These are phyloP conservation scores for Panicum virgatum DNA, from an alignment of 202 grass and related monocot genomes.

Conservation along the genomic window DNA sequence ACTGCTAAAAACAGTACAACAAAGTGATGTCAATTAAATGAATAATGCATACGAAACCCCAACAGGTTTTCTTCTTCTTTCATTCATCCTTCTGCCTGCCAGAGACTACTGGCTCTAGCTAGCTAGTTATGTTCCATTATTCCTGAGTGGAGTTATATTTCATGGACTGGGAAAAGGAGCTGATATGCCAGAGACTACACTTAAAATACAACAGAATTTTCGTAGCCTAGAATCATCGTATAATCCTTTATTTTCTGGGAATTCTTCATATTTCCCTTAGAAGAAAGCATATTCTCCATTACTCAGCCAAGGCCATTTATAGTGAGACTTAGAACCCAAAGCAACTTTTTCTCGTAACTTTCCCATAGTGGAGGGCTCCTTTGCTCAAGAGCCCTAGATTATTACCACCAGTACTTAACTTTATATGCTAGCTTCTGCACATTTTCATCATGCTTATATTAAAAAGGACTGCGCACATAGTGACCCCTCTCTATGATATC, in stretches of 20 bases:
- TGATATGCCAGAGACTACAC: background rate
- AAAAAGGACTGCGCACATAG: conserved; percentile 4
- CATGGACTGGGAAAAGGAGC: conserved; percentile 33
- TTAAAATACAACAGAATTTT: background rate
- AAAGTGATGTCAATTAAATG: background rate
- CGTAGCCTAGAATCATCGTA: background rate
- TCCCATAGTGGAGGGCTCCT: conserved; percentile 42
- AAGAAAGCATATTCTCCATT: conserved; percentile 35
- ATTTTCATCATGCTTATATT: conserved; percentile 46
- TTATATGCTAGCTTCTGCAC: conserved; percentile 22
- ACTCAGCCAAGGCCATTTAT: conserved; percentile 19
- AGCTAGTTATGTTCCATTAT: background rate
- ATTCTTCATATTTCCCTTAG: conserved; percentile 19
- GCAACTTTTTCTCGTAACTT: conserved; percentile 13
- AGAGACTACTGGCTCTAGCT: background rate
- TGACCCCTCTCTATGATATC: background rate
- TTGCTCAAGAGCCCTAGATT: conserved; percentile 30
- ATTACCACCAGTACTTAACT: background rate
- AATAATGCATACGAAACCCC: conserved; percentile 4
- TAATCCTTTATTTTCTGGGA: conserved; percentile 11
- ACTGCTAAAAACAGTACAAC: background rate
- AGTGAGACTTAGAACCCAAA: conserved; percentile 2
- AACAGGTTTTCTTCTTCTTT: background rate
- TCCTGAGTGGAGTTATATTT: conserved; percentile 43
- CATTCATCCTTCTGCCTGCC: background rate